Evolutionary conservation across 768 basidiomycete species (phyloP).

Genomic region (Boletales sp.): DNA sequence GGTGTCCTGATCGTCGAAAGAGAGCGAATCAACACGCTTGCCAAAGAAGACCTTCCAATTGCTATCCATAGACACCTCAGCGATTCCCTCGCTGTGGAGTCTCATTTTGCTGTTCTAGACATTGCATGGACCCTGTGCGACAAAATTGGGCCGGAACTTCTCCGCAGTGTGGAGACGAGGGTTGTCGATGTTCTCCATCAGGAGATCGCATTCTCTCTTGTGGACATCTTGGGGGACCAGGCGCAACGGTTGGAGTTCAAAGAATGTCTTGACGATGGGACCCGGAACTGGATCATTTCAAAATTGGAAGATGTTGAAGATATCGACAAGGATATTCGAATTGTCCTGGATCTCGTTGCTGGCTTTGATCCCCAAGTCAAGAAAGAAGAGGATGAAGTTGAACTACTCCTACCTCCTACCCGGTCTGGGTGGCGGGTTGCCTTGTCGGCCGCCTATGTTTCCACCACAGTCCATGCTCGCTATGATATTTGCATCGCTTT

Average conservation of each 20-base stretch:
- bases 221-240: constrained; percentile 71
- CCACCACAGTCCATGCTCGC: constrained; percentile 62
- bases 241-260: constrained; percentile 49
- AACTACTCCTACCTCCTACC: constrained; percentile 47
- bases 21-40: constrained; percentile 66
- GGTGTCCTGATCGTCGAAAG: constrained; percentile 68
- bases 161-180: constrained; percentile 55
- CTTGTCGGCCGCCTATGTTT: constrained; percentile 59
- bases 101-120: constrained; percentile 55
- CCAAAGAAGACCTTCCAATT: constrained; percentile 66
- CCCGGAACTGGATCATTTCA: constrained; percentile 57
- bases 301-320: constrained; percentile 55
- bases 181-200: constrained; percentile 67
- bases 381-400: constrained; percentile 70
- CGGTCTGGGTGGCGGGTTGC: constrained; percentile 61
- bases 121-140: constrained; percentile 61
- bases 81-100: constrained; percentile 41
- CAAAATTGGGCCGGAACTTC: constrained; percentile 55
- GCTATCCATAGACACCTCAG: constrained; percentile 49
- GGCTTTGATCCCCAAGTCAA: constrained; percentile 70
- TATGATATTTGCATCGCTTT: constrained; percentile 72
- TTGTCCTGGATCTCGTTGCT: constrained; percentile 66
- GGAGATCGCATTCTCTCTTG: constrained; percentile 73
- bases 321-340: constrained; percentile 52
- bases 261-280: constrained; percentile 56